Evolutionary conservation across 192 early-diverging fungal genomes (phyloP).

Genomic region (Blastocladiella britannica): DNA sequence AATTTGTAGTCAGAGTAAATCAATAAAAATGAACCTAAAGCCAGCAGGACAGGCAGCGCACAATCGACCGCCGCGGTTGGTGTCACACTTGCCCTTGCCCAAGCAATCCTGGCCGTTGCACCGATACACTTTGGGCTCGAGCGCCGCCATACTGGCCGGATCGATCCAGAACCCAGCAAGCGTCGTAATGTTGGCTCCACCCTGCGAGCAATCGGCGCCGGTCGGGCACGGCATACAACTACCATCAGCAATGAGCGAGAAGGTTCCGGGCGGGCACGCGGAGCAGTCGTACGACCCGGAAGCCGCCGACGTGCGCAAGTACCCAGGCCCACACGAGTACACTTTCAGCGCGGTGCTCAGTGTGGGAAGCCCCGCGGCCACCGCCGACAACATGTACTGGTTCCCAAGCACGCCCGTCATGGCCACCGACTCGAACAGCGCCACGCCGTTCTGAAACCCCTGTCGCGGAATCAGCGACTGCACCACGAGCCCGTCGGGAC

Average conservation of each 20-base stretch:
- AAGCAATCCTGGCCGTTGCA: not conserved
- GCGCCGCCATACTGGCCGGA: not conserved
- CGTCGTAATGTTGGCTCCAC: not conserved
- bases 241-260: not conserved
- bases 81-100: not conserved
- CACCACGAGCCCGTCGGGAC: not conserved
- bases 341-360: not conserved
- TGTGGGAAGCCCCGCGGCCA: not conserved
- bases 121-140: not conserved
- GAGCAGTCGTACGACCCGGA: not conserved
- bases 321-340: not conserved
- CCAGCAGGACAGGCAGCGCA: not conserved
- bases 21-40: not conserved
- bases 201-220: not conserved
- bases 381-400: not conserved
- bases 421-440: not conserved
- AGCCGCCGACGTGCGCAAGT: not conserved
- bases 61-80: not conserved
- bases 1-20: not conserved
- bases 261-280: not conserved
- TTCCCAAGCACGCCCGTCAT: not conserved
- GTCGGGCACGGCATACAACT: not conserved
- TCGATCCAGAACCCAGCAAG: not conserved
- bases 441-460: not conserved
- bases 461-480: not conserved